Conservation (phyloP, 2,329 filamentous ascomycete species). For the Fusarium oligoseptatum region DNA sequence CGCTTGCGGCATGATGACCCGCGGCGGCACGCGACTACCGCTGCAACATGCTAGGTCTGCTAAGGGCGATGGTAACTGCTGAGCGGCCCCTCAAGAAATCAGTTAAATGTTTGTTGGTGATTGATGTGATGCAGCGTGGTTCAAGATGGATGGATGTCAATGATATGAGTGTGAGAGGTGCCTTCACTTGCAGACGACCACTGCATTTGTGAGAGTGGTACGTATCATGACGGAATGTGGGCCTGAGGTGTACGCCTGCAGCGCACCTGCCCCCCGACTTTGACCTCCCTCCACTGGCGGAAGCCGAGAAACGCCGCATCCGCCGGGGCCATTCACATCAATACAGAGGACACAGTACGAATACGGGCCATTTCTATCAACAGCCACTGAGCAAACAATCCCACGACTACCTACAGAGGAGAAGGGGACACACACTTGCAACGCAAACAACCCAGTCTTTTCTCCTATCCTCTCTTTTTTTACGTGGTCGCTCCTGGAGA, state of each 20-base stretch:
- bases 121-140: not conserved
- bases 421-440: conserved; percentile 5
- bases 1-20: conserved; percentile 60
- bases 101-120: not conserved
- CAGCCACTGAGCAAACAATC: conserved; percentile 24
- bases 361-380: conserved; percentile 25
- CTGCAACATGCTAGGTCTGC: conserved; percentile 41
- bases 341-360: conserved; percentile 38
- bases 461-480: not conserved
- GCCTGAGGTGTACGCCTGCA: conserved; percentile 7
- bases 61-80: conserved; percentile 16
- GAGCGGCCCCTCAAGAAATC: not conserved
- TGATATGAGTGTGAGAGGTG: conserved; percentile 10
- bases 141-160: conserved; percentile 10
- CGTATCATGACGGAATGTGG: conserved; percentile 35
- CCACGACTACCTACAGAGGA: conserved; percentile 3
- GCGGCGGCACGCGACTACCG: conserved; percentile 37
- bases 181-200: not conserved
- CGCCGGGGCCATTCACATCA: conserved; percentile 15
- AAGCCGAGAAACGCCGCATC: conserved; percentile 40
- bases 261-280: not conserved
- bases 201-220: conserved; percentile 14
- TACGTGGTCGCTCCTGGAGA: not conserved
- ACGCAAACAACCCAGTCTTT: not conserved
- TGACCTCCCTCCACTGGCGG: conserved; percentile 8